Evolutionary conservation across 345 rosid species (phyloP).

Genomic region (Acer yangbiense): DNA sequence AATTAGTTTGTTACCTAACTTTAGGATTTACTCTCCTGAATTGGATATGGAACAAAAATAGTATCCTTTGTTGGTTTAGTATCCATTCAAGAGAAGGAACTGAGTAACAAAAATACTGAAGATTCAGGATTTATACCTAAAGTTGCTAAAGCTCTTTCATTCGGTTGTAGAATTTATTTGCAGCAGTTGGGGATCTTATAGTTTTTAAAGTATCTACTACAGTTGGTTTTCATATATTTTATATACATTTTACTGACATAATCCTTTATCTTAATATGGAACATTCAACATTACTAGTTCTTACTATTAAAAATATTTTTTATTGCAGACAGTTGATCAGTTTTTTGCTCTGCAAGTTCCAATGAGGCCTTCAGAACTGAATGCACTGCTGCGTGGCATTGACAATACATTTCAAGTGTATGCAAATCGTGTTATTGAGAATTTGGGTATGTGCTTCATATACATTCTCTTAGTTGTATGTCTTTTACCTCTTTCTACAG

Average conservation of each 20-base stretch:
- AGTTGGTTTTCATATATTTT: constrained; percentile 10
- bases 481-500: constrained; percentile 3
- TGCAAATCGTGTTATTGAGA: constrained; percentile 72
- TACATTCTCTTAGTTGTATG: constrained; percentile 20
- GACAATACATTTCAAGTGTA: constrained; percentile 96
- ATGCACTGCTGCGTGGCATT: constrained; percentile 73
- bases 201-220: constrained; percentile 6
- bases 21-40: no score
- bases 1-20: no score
- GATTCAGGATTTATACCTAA: neutral
- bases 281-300: constrained; percentile 13
- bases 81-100: neutral
- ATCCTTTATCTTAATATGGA: constrained; percentile 6
- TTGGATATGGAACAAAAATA: no score
- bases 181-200: neutral
- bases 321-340: constrained; percentile 94
- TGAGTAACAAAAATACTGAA: neutral
- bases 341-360: constrained; percentile 88
- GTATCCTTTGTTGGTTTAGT: no score
- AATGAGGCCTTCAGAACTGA: constrained; percentile 78
- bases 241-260: neutral
- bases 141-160: neutral
- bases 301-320: constrained; percentile 14
- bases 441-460: constrained; percentile 58
- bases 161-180: neutral